Evolutionary conservation across 2,329 filamentous ascomycete species (phyloP), one percentile per base, ranked within the genome.

Genomic region (Calonectria pseudoreteaudii): DNA sequence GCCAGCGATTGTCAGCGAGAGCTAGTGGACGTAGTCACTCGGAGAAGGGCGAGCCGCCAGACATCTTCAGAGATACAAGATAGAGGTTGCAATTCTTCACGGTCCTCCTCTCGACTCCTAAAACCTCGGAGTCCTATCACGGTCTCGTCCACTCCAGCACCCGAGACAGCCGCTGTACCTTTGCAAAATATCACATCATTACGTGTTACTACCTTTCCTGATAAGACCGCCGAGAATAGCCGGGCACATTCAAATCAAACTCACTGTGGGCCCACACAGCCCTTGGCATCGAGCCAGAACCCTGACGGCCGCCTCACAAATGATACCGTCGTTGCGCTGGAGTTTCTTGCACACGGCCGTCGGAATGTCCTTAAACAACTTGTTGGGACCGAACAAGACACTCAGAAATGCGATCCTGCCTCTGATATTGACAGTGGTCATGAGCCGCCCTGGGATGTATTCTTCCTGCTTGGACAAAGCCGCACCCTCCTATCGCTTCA

Each of bases 341-440:
- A 71, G 18, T 66, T 71, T 23, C 60, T 71, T n/a, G 41, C 68
- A 0, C 36, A 66, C 26, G 68, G 68, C 14, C 68, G 68, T 11
- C 58, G 50, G 10, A 71, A 66, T n/a, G 66, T 66, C 7, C 36
- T 71, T 10, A 65, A 31, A n/a, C 36, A 23, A 18, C 49, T 56
- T 14, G 44, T 16, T 16, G 23, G 18, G 8, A n/a, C 53, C 20
- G 31, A 58, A 34, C 7, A 20, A 31, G 31, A 30, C 20, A 20
- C 10, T 3, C 16, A 34, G 13, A n/a, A n/a, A n/a, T n/a, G n/a
- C n/a, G n/a, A n/a, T n/a, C n/a, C n/a, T n/a, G n/a, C n/a, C n/a
- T n/a, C n/a, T n/a, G n/a, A n/a, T n/a, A n/a, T n/a, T n/a, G n/a
- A n/a, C n/a, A n/a, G n/a, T n/a, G n/a, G n/a, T n/a, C n/a, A 4